Evolutionary conservation across 495 filamentous ascomycete genomes (phyloP), one percentile per base, ranked within the genome.

Genomic region (Podospora pseudopauciseta): DNA sequence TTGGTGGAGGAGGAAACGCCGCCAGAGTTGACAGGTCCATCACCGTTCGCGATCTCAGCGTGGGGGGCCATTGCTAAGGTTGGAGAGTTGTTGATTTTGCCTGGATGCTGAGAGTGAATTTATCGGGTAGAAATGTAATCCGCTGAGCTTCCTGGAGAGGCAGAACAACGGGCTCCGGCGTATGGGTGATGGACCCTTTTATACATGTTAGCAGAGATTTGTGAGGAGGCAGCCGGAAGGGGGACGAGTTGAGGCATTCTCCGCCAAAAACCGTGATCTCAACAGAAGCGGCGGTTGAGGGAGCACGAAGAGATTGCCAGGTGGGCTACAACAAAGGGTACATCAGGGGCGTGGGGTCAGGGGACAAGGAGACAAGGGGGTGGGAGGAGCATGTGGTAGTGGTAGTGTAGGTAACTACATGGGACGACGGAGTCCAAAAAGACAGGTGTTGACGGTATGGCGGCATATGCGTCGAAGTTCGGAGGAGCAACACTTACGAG

Each of bases 161-260:
- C 90, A 87, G 92, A 90, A 87, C 94, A 94, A 85, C 92, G 92
- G 89, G 91, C 91, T 89, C 89, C 89, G 88, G 96, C 94, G 90
- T 91, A 96, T 84, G 93, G 93, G 88, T 98, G 91, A 85, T 98
- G 94, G 82, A 90, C 87, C 75, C 94, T 95, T 75, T 60, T 26
- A 58, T 28, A 11, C 9, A 15, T 34, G 65, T 71, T 67, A 73
- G 74, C 27, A 58, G 23, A 20, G 55, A 19, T 5, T 26, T 2
- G n/a, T 20, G 23, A 26, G 7, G 55, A 58, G 55, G 23, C n/a
- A 58, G 55, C n/a, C 23, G 19, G 55, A 49, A 11, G 39, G 15
- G 39, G 39, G 9, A 49, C 13, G 39, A 49, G 39, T 11, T 13
- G 11, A 49, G 15, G 39, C 39, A 13, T 16, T 57, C 18, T 7